Conservation (phyloP, 352 stramenopile genomes). For the Globisporangium middletonii region DNA sequence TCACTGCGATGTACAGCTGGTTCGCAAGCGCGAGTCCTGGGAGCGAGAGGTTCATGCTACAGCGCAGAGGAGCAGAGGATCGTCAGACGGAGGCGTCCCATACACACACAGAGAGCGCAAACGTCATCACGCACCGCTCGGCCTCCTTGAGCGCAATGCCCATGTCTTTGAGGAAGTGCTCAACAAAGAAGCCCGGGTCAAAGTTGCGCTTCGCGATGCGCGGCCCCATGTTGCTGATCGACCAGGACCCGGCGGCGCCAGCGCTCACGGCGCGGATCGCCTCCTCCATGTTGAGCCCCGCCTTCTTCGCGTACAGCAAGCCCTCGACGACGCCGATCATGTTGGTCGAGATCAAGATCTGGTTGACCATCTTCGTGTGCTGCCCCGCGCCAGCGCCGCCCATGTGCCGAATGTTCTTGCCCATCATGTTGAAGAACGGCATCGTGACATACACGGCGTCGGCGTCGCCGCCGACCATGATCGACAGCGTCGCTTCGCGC, state of each 20-base stretch:
- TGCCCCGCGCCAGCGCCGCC: slow-evolving; percentile 74
- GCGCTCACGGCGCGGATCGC: slow-evolving; percentile 81
- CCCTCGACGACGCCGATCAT: slow-evolving; percentile 89
- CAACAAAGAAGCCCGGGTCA: slow-evolving; percentile 88
- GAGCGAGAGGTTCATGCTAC: slow-evolving; percentile 80
- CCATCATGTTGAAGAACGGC: slow-evolving; percentile 86
- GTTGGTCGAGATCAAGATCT: slow-evolving; percentile 85
- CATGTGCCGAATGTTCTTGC: slow-evolving; percentile 89
- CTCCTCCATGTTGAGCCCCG: slow-evolving; percentile 84
- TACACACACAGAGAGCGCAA: background rate
- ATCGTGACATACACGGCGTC: slow-evolving; percentile 74
- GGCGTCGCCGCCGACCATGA: slow-evolving; percentile 89
- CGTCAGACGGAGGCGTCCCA: background rate
- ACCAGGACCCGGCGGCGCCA: slow-evolving; percentile 84
- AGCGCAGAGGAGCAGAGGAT: background rate
- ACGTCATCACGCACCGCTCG: slow-evolving; percentile 31
- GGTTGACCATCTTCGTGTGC: slow-evolving; percentile 92
- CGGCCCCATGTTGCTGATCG: slow-evolving; percentile 86
- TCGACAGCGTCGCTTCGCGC: slow-evolving; percentile 77
- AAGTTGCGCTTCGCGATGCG: slow-evolving; percentile 87
- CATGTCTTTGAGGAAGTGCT: slow-evolving; percentile 91
- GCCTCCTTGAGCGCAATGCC: slow-evolving; percentile 86
- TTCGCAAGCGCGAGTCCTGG: slow-evolving; percentile 80
- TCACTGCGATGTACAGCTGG: slow-evolving; percentile 82
- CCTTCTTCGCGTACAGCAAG: slow-evolving; percentile 85